Base-by-base conservation (phyloP, 257 asterid genomes). In the Forsythia viridissima region DNA sequence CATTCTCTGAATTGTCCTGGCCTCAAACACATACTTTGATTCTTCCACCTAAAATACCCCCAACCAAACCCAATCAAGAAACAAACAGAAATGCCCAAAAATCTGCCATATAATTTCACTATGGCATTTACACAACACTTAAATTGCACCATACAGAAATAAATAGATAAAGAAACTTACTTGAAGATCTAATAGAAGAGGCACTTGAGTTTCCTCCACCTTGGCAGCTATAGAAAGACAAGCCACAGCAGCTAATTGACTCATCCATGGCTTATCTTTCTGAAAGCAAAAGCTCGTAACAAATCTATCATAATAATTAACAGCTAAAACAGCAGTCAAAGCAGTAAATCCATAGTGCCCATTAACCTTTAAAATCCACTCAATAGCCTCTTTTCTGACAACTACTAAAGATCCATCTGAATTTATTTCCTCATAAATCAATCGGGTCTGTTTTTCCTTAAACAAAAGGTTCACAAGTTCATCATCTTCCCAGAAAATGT, bases 211-310 rank as follows among this genome's bases (percentile, higher is more conserved):
- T 80, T 88, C 89, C 81, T 88, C 91, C 79, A 88, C 71, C 77
- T 88, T 88, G 5, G 91, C 89, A 82, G 91, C 91, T 57, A 88
- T 75, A 4, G 89, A 88, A 84, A 88, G 89, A 76, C 88, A 88
- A 52, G 91, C 85, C 42, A 88, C 89, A 46, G 89, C 85, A 83
- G 80, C 84, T 24, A 88, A 81, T 80, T 88, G 91, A 76, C 85
- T 83, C 89, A 75, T 85, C 91, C 89, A 88, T 69, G 91, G 91
- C 84, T 81, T 85, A 83, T 83, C 91, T 57, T 77, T 81, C 85
- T 85, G 86, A 65, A 87, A 80, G 70, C 77, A 75, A 16, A 77
- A 38, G 68, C 86, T 81, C 10, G 81, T 71, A n/a, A 87, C 42
- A 65, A 81, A 85, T 76, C 88, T 85, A 80, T 87, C 87, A 70